phyloP scores from a whole-genome alignment of 805 yeast genomes.

The Candida ovalis region DNA sequence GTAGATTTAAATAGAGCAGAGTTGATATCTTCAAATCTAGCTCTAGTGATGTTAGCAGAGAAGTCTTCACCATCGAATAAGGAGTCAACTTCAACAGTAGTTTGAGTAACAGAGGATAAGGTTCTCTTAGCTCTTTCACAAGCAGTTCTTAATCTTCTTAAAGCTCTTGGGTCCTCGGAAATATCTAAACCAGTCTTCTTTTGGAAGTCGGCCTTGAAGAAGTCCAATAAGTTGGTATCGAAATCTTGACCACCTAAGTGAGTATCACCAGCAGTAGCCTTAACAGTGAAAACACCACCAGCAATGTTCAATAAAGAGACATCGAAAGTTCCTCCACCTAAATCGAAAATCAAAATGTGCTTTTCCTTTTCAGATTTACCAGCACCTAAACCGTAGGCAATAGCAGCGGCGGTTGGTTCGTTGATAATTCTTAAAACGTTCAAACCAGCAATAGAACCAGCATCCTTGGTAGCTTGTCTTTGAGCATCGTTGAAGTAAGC shows the following conservation, averaged over 20 bases:
- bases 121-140: slow-evolving; percentile 99
- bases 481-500: slow-evolving; percentile 79
- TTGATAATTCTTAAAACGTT: slow-evolving; percentile 73
- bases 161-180: slow-evolving; percentile 87
- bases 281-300: slow-evolving; percentile 95
- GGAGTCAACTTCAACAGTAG: slow-evolving; percentile 95
- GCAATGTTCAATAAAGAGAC: slow-evolving; percentile 89
- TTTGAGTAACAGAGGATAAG: slow-evolving; percentile 91
- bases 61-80: slow-evolving; percentile 94
- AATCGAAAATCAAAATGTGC: slow-evolving; percentile 88
- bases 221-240: slow-evolving; percentile 92
- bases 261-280: slow-evolving; percentile 99
- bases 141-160: slow-evolving; percentile 97
- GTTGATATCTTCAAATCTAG: slow-evolving; percentile 96
- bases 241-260: slow-evolving; percentile 99
- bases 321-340: slow-evolving; percentile 99
- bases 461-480: slow-evolving; percentile 80
- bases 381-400: slow-evolving; percentile 97
- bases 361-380: slow-evolving; percentile 77
- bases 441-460: slow-evolving; percentile 77
- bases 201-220: slow-evolving; percentile 86
- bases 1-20: slow-evolving; percentile 91
- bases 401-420: slow-evolving; percentile 95
- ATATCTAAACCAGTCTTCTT: slow-evolving; percentile 93
- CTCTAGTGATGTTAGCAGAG: slow-evolving; percentile 91